A percentile compares a stretch with the other conserved stretches of the same genome.
Evolutionary conservation across 129 eudicot genomes (phyloP).

Genomic region (Erigeron canadensis): DNA sequence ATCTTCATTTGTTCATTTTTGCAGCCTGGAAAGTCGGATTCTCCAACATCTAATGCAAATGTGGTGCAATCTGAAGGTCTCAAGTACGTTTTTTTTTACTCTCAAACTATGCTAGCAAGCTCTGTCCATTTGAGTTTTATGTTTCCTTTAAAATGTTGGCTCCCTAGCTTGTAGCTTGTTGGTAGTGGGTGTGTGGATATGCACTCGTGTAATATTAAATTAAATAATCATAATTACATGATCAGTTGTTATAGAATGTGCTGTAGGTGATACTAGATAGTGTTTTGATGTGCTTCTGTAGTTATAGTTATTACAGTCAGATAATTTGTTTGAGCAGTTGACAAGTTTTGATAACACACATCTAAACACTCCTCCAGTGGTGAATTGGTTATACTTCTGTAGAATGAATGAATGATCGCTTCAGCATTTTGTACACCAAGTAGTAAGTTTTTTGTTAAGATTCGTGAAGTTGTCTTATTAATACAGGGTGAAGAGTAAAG

Average conservation of each 20-base stretch:
- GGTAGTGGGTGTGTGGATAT: not conserved
- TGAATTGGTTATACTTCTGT: not conserved
- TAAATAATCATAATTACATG: slow-evolving; percentile 1
- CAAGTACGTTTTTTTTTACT: slow-evolving; percentile 49
- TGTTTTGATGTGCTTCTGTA: not conserved
- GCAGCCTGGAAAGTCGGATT: slow-evolving; percentile 48
- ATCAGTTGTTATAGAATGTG: not conserved
- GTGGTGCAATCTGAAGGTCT: slow-evolving; percentile 45
- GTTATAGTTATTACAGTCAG: not conserved
- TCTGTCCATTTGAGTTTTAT: slow-evolving; percentile 25
- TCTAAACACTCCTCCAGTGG: not conserved
- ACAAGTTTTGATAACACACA: not conserved
- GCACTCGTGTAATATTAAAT: not conserved
- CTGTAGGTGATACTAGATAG: not conserved
- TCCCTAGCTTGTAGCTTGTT: slow-evolving; percentile 2
- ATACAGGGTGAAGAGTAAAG: slow-evolving; percentile 62
- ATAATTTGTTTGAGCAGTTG: not conserved
- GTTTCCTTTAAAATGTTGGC: slow-evolving; percentile 8
- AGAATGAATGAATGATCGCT: not conserved
- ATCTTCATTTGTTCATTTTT: slow-evolving; percentile 24
- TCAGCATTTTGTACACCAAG: not conserved
- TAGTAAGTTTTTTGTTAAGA: not conserved
- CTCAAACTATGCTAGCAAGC: slow-evolving; percentile 7
- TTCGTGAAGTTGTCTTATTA: slow-evolving; percentile 14
- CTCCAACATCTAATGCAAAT: slow-evolving; percentile 37